phyloP scores from a whole-genome alignment of 108 stramenopile species.

The Skeletonema potamos region DNA sequence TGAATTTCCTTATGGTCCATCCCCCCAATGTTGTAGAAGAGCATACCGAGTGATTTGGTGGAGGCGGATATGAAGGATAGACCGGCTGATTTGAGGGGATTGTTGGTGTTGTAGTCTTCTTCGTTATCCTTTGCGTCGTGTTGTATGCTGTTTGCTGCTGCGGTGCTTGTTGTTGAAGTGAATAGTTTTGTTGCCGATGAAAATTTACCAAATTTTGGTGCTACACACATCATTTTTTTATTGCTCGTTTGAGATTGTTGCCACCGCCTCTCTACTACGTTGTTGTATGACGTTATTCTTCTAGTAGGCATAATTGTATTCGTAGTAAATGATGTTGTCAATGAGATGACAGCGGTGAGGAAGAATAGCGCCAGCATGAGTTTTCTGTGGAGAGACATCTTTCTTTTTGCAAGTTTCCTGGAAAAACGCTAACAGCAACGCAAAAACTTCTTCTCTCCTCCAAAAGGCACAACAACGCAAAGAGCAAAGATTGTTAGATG shows the following conservation, averaged over 20 bases:
- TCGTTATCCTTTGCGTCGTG: neutral
- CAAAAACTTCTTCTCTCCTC: too few species aligned
- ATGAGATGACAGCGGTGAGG: neutral
- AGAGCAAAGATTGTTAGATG: too few species aligned
- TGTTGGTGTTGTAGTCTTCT: neutral
- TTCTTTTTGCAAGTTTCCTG: too few species aligned
- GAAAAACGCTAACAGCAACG: too few species aligned
- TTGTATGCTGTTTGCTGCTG: neutral
- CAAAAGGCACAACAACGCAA: too few species aligned
- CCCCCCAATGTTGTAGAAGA: slow-evolving; percentile 52
- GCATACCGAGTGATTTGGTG: slow-evolving; percentile 22
- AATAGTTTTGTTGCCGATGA: neutral
- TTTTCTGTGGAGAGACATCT: neutral
- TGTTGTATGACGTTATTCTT: neutral
- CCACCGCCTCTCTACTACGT: neutral
- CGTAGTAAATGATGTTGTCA: neutral
- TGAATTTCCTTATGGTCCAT: slow-evolving; percentile 53
- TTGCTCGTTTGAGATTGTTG: neutral
- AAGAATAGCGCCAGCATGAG: neutral
- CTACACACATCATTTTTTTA: neutral
- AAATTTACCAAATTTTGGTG: neutral
- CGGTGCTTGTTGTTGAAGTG: neutral
- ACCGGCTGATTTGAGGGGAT: slow-evolving; percentile 44
- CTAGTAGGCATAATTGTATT: neutral
- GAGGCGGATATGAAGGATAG: slow-evolving; percentile 49